Evolutionary conservation across 2,329 filamentous ascomycete genomes (phyloP), one percentile per base, ranked within the genome.

Genomic region (Coniella vitis): DNA sequence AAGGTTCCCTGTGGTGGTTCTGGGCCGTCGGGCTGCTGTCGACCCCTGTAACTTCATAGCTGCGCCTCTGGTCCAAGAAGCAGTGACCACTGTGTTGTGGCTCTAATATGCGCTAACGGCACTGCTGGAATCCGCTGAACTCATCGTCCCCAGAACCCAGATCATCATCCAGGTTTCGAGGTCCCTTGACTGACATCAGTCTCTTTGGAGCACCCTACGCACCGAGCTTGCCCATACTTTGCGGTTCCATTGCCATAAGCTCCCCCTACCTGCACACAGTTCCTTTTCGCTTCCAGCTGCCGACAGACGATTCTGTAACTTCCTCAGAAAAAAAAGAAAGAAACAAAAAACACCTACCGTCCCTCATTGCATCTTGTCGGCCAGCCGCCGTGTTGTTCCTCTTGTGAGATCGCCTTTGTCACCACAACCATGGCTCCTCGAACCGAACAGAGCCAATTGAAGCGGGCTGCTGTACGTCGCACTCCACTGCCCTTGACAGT

Each of bases 361-460:
- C 34, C 36, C 47, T 31, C 36, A 53, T 39, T 35, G 38, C 51
- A 49, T 19, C 40, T 9, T 39, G 29, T 16, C 14, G 22, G 14
- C 16, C 39, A 16, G 13, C 37, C 31, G n/a, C 39, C 43, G 47
- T 14, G 38, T 39, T 37, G 43, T 44, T 47, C 47, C 42, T 20
- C 21, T 21, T 22, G 43, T 44, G 31, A 25, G 16, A 44, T 31
- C 25, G 31, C 34, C 47, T 43, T 47, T 47, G 22, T 32, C 21
- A 38, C 20, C 29, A 37, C 39, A 38, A 52, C 34, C 46, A 57
- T 57, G 56, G 53, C 55, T 55, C 56, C 56, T 40, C 60, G 57
- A 47, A 43, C 53, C 35, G 60, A 62, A 53, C 54, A 52, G 49
- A 61, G 59, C 57, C 58, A 61, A 53, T 55, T 60, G 49, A 62